Percentiles rank a stretch among this genome's conserved stretches.
These are phyloP conservation scores for Talaromyces verruculosus DNA, from an alignment of 2,329 filamentous ascomycete genomes.

Conservation along the genomic window DNA sequence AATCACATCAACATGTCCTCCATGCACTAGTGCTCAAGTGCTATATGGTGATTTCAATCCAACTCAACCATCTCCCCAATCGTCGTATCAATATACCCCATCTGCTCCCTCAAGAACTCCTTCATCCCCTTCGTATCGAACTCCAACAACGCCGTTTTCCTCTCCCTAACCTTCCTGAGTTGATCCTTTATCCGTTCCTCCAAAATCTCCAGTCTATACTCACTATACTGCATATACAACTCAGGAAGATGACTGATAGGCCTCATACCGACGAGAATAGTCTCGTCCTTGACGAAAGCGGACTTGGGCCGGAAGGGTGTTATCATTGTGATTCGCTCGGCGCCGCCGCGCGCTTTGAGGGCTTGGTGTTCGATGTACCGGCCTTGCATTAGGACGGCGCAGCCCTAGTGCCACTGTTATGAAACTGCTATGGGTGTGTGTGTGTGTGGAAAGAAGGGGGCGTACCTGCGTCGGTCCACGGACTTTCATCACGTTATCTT, in stretches of 20 bases:
- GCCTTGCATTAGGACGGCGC: conserved; percentile 57
- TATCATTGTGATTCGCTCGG: conserved; percentile 59
- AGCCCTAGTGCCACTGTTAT: conserved; percentile 40
- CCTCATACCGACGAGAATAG: conserved; percentile 27
- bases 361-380: conserved; percentile 60
- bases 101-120: not conserved
- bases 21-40: too few species aligned
- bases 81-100: not conserved
- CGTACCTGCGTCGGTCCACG: not conserved
- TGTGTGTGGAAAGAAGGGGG: too few species aligned
- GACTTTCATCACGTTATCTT: not conserved
- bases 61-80: not conserved
- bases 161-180: not conserved
- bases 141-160: not conserved
- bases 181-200: not conserved
- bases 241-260: conserved; percentile 30
- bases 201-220: conserved; percentile 28
- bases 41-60: not conserved
- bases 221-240: conserved; percentile 34
- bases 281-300: conserved; percentile 28
- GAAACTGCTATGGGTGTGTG: not conserved
- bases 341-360: conserved; percentile 52
- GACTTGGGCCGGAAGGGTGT: conserved; percentile 57
- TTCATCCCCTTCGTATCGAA: not conserved
- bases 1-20: too few species aligned